Percentiles rank a stretch among this genome's conserved stretches.
These are phyloP conservation scores for Cerrena zonata DNA, from an alignment of 1,284 basidiomycete genomes.

Conservation along the genomic window DNA sequence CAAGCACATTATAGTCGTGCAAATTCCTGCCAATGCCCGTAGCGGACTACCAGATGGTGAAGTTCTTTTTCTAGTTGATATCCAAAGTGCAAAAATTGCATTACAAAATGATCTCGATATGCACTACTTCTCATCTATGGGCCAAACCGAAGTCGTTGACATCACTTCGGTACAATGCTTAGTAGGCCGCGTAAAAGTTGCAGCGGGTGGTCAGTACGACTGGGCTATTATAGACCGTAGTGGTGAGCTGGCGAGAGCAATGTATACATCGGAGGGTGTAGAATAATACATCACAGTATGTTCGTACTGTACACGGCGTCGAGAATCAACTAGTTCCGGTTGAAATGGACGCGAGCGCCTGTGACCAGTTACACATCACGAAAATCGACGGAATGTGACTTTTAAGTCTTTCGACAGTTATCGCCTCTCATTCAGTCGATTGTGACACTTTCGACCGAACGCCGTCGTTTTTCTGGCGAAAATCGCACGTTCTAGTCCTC, in stretches of 20 bases:
- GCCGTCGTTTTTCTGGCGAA: too few species aligned
- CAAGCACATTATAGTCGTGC: slow-evolving; percentile 1
- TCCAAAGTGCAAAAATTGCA: background rate
- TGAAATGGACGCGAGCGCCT: too few species aligned
- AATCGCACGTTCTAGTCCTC: too few species aligned
- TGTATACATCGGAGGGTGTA: too few species aligned
- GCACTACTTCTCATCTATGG: slow-evolving; percentile 9
- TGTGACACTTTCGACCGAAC: too few species aligned
- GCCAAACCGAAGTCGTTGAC: slow-evolving; percentile 6
- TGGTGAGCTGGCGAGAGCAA: slow-evolving; percentile 9
- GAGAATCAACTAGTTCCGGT: too few species aligned
- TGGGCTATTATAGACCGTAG: slow-evolving; percentile 15
- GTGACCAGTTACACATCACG: too few species aligned
- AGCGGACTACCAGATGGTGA: background rate
- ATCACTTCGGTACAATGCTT: slow-evolving; percentile 11
- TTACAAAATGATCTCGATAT: slow-evolving; percentile 8
- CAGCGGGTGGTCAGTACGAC: slow-evolving; percentile 1
- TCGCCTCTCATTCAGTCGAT: too few species aligned
- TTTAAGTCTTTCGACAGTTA: too few species aligned
- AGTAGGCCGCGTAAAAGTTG: slow-evolving; percentile 7
- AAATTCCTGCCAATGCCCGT: background rate
- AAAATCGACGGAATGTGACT: too few species aligned
- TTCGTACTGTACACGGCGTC: too few species aligned
- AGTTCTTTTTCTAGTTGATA: background rate
- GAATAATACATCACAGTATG: too few species aligned